Percentiles rank a stretch among this genome's conserved stretches.
These are phyloP conservation scores for Adansonia madagascariensis DNA, from an alignment of 441 rosid species.

Conservation along the genomic window DNA sequence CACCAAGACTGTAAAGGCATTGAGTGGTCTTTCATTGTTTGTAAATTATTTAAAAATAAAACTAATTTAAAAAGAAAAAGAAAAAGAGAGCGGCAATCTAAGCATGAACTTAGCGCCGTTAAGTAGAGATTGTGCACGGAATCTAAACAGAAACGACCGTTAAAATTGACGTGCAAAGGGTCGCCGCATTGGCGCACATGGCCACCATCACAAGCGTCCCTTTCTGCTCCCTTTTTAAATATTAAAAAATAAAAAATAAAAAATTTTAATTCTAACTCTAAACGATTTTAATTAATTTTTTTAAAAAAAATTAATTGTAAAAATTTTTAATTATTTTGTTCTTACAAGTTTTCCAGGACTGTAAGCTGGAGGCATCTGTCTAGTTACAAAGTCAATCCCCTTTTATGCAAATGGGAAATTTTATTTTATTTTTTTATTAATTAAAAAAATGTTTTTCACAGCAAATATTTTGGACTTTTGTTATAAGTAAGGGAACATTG, in stretches of 20 bases:
- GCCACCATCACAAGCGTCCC: constrained; percentile 32
- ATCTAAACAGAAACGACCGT: constrained; percentile 23
- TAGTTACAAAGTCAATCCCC: neutral
- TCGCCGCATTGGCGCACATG: constrained; percentile 50
- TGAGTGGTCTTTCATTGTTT: too few relatives aligned
- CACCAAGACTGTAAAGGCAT: too few relatives aligned
- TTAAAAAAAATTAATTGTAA: neutral
- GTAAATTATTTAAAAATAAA: too few relatives aligned
- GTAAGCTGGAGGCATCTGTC: neutral
- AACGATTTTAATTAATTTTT: neutral
- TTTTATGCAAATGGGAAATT: neutral
- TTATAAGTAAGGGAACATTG: neutral
- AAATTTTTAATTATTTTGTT: neutral
- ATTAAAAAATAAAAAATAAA: neutral
- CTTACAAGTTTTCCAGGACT: neutral
- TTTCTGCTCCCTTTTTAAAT: constrained; percentile 10
- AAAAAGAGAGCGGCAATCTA: neutral
- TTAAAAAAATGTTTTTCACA: neutral
- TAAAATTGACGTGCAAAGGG: constrained; percentile 32
- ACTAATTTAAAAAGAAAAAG: too few relatives aligned
- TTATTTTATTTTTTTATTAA: neutral
- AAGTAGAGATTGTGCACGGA: neutral
- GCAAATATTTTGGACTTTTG: neutral
- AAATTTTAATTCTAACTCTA: neutral
- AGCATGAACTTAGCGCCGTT: constrained; percentile 14